Evolutionary conservation across 2,329 filamentous ascomycete species (phyloP), one percentile per base, ranked within the genome.

Genomic region (Periconia digitata): DNA sequence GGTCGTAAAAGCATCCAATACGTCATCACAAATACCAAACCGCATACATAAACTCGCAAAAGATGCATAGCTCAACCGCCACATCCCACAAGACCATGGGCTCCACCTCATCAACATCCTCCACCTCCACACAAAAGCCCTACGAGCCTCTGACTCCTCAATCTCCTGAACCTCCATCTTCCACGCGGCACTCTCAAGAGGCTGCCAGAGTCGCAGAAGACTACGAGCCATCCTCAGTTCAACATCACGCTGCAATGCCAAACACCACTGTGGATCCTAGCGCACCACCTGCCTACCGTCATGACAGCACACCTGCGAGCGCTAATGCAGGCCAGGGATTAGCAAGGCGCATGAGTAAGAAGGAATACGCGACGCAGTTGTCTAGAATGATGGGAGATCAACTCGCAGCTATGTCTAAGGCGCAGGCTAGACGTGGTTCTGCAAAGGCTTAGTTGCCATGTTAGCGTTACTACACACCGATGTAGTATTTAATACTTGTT

Each of bases 321-420:
- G n/a, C n/a, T n/a, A n/a, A n/a, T n/a, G 27, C 12, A 15, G 27
- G 27, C 27, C 10, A 32, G 10, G 27, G 27, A 10, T 10, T 32
- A 15, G n/a, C 12, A 15, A 10, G 27, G 10, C 3, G 10, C 24
- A 22, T 32, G 29, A 29, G 50, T 18, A 50, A 46, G 17, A 39
- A 47, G 21, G 50, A 49, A n/a, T 53, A 53, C 43, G 47, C 50
- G 16, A 15, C 44, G 2, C 32, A 53, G 44, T 24, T 53, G 3
- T 35, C 22, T 3, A n/a, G 39, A 40, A 40, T 50, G 17, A 53
- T 53, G 43, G 50, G 47, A 16, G 23, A 29, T 23, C 50, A 53
- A 40, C 40, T 53, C 16, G 47, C n/a, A n/a, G n/a, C n/a, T n/a
- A n/a, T n/a, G n/a, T n/a, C n/a, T n/a, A n/a, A n/a, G n/a, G n/a